Percentiles rank a stretch among this genome's conserved stretches.
Conservation (phyloP, 2,329 filamentous ascomycete species). For the Phaeosphaeria sp. region DNA sequence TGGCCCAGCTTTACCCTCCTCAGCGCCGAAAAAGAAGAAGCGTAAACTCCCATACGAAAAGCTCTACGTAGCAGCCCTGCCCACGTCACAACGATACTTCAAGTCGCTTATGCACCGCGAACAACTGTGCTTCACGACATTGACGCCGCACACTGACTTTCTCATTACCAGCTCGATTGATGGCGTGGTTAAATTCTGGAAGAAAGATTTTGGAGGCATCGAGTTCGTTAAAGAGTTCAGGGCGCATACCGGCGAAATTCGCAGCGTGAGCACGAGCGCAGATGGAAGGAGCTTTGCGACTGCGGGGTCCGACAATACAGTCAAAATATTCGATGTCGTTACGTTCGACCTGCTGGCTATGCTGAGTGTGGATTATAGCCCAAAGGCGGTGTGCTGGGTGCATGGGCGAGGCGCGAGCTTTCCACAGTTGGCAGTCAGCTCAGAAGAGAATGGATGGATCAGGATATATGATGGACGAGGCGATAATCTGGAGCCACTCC, state of each 20-base stretch:
- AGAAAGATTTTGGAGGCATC: slow-evolving; percentile 86
- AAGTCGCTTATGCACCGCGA: slow-evolving; percentile 99
- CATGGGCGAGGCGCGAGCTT: slow-evolving; percentile 84
- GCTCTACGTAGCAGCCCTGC: slow-evolving; percentile 89
- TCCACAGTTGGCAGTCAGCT: slow-evolving; percentile 83
- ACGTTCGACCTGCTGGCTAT: slow-evolving; percentile 74
- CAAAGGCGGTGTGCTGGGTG: slow-evolving; percentile 88
- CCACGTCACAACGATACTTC: slow-evolving; percentile 78
- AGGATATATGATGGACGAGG: slow-evolving; percentile 89
- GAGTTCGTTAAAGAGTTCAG: slow-evolving; percentile 99
- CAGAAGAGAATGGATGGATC: slow-evolving; percentile 74
- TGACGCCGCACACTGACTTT: slow-evolving; percentile 92
- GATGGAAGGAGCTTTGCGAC: slow-evolving; percentile 96
- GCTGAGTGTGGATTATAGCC: slow-evolving; percentile 75
- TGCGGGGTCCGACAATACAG: slow-evolving; percentile 75
- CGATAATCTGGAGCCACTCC: slow-evolving; percentile 75
- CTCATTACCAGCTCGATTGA: slow-evolving; percentile 92
- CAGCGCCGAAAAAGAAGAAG: slow-evolving; percentile 84
- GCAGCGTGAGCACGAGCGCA: slow-evolving; percentile 80
- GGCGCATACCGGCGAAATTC: slow-evolving; percentile 86
- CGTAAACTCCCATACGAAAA: slow-evolving; percentile 92
- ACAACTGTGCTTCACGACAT: slow-evolving; percentile 83
- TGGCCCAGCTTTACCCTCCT: slow-evolving; percentile 86
- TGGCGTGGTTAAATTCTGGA: slow-evolving; percentile 99
- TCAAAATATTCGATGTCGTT: slow-evolving; percentile 80